Conservation (phyloP, 306 rosid genomes). For the Argentina anserina region DNA sequence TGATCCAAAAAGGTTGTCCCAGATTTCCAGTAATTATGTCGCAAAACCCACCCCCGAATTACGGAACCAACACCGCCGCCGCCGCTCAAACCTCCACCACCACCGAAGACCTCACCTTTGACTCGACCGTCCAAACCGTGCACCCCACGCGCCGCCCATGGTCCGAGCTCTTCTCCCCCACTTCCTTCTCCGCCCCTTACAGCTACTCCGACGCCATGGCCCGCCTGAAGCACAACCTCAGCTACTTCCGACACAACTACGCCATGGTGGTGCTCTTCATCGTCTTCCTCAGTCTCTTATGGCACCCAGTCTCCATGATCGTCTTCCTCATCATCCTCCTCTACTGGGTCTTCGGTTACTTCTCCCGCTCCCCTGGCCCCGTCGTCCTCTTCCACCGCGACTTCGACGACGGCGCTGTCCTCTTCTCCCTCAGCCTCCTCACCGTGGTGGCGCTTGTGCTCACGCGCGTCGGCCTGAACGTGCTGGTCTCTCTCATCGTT, state of each 20-base stretch:
- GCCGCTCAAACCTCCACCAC: background rate
- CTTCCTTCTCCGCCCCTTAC: slow-evolving; percentile 28
- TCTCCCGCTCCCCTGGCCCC: slow-evolving; percentile 33
- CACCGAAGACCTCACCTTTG: slow-evolving; percentile 20
- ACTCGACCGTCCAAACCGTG: slow-evolving; percentile 25
- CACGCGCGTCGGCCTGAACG: slow-evolving; percentile 43
- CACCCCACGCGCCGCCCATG: slow-evolving; percentile 46
- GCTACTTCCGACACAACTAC: slow-evolving; percentile 47
- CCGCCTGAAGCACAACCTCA: slow-evolving; percentile 32
- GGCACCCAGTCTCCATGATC: slow-evolving; percentile 56
- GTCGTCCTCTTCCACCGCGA: slow-evolving; percentile 21
- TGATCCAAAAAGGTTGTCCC: too few species aligned
- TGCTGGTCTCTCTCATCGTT: slow-evolving; percentile 38
- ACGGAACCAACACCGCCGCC: slow-evolving; percentile 26
- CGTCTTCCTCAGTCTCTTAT: slow-evolving; percentile 48
- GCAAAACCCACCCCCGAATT: slow-evolving; percentile 15
- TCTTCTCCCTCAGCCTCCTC: slow-evolving; percentile 27
- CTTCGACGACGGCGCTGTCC: slow-evolving; percentile 35
- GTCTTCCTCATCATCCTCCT: slow-evolving; percentile 33
- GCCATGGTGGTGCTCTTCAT: slow-evolving; percentile 38
- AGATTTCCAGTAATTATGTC: slow-evolving; percentile 13
- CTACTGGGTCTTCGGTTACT: slow-evolving; percentile 46
- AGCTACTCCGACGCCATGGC: slow-evolving; percentile 37
- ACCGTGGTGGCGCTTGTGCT: slow-evolving; percentile 43
- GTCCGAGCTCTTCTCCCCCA: slow-evolving; percentile 36